A percentile compares a stretch with the other conserved stretches of the same genome.
Conservation (phyloP, 73 alveolate species). For the Paramecium pentaurelia region DNA sequence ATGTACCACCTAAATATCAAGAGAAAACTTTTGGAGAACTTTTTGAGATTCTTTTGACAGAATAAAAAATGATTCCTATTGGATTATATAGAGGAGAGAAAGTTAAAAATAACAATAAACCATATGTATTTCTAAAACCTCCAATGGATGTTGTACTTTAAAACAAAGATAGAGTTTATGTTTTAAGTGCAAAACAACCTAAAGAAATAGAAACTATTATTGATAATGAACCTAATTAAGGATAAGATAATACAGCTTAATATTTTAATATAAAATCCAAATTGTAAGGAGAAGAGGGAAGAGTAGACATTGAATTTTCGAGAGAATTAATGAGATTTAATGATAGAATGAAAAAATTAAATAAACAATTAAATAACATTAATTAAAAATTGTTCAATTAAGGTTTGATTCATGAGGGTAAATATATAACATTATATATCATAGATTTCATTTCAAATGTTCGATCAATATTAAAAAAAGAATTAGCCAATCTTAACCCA, state of each 20-base stretch:
- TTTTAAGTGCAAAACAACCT: constrained; percentile 51
- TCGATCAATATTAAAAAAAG: background rate
- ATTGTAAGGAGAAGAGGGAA: constrained; percentile 58
- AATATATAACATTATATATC: background rate
- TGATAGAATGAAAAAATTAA: background rate
- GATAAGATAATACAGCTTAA: background rate
- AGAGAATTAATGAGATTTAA: constrained; percentile 5
- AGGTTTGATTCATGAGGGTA: constrained; percentile 28
- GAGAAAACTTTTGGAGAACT: constrained; percentile 57
- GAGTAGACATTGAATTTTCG: constrained; percentile 54
- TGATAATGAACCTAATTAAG: background rate
- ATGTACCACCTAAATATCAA: constrained; percentile 60
- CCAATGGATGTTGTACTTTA: constrained; percentile 51
- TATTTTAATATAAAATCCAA: background rate
- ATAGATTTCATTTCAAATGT: constrained; percentile 49
- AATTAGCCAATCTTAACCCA: background rate
- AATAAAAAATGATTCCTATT: constrained; percentile 75
- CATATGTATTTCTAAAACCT: constrained; percentile 80
- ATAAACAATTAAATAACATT: background rate
- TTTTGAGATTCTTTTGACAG: constrained; percentile 63
- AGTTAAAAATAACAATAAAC: constrained; percentile 57
- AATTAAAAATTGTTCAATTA: constrained; percentile 21
- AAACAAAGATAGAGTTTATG: constrained; percentile 57
- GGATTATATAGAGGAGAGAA: constrained; percentile 71
- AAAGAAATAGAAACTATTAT: constrained; percentile 22